Evolutionary conservation across 2,329 filamentous ascomycete species (phyloP), one percentile per base, ranked within the genome.

Genomic region (Harringtonia lauricola): DNA sequence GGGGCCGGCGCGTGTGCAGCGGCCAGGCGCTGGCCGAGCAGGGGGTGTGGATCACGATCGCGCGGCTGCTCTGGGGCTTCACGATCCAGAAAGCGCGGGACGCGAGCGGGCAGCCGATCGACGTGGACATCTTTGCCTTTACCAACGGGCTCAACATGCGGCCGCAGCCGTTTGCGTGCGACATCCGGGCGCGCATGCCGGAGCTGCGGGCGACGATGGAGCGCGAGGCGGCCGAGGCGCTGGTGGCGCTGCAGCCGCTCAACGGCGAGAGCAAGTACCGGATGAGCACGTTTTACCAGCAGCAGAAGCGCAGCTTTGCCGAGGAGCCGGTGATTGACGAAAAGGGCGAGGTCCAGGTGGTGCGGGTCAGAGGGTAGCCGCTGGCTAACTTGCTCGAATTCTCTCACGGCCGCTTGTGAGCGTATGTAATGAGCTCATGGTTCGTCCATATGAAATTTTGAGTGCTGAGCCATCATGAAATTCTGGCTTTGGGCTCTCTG

Each of bases 21-120:
- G 72, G 73, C 1, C 65, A 74, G 52, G 69, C 64, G 3, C 59
- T 80, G 17, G 75, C 75, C 2, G 75, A 80, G 56, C 72, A 77
- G 52, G 72, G 74, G 7, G 72, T 72, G 1, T 79, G 72, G 65
- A 68, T 79, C 51, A 75, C 70, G 0, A 63, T 79, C 36, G 70
- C 72, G 9, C 60, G 75, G 14, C 52, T 79, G 24, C 59, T 80
- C 8, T 79, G 76, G 72, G 74, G 64, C 0, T 80, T 78, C 52
- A 62, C 64, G 43, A 69, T 78, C 45, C 52, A 57, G 48, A 66
- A 62, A 52, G 59, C 62, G 45, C 55, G 44, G 44, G 59, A 60
- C 24, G 35, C 56, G 1, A 46, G 58, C 26, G 55, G 61, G 47
- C 63, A 59, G 49, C 61, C 65, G 17, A 61, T 73, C 17, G 64